Conservation (phyloP, 2,329 filamentous ascomycete species). For the Diaporthe sp. region DNA sequence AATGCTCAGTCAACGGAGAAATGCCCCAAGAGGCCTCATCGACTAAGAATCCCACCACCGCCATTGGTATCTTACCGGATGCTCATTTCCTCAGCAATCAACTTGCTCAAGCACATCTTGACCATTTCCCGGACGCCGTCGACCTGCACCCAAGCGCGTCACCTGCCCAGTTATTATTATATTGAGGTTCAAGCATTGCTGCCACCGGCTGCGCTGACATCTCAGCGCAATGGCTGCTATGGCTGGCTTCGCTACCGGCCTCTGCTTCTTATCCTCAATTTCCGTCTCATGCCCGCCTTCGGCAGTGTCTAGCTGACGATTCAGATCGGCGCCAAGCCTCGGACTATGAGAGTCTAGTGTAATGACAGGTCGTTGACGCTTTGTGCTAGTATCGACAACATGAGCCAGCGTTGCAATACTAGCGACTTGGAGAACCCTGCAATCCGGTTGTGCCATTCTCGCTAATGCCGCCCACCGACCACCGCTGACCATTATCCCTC, state of each 20-base stretch:
- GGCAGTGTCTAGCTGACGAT: constrained; percentile 18
- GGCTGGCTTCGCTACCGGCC: constrained; percentile 1
- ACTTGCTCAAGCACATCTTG: constrained; percentile 27
- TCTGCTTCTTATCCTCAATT: neutral
- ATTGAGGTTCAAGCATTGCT: neutral
- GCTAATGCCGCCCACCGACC: constrained; percentile 20
- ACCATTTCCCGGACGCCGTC: neutral
- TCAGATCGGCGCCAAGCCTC: constrained; percentile 27
- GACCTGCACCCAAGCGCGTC: neutral
- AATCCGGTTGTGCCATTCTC: constrained; percentile 19
- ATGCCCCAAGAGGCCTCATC: constrained; percentile 20
- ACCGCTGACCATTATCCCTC: neutral
- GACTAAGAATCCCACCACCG: constrained; percentile 14
- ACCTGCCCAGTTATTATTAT: neutral
- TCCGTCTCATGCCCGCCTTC: constrained; percentile 20
- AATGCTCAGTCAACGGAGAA: constrained; percentile 28
- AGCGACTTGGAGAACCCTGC: constrained; percentile 25
- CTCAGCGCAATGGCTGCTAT: neutral
- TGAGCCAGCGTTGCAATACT: constrained; percentile 31
- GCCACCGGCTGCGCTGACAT: neutral
- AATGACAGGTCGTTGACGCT: constrained; percentile 30
- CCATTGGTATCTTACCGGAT: constrained; percentile 17
- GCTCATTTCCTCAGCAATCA: constrained; percentile 29
- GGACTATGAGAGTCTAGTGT: constrained; percentile 19
- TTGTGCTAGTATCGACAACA: constrained; percentile 26